These are phyloP conservation scores for Aurantiochytrium sp. DNA, from an alignment of 108 stramenopile genomes.

Conservation along the genomic window DNA sequence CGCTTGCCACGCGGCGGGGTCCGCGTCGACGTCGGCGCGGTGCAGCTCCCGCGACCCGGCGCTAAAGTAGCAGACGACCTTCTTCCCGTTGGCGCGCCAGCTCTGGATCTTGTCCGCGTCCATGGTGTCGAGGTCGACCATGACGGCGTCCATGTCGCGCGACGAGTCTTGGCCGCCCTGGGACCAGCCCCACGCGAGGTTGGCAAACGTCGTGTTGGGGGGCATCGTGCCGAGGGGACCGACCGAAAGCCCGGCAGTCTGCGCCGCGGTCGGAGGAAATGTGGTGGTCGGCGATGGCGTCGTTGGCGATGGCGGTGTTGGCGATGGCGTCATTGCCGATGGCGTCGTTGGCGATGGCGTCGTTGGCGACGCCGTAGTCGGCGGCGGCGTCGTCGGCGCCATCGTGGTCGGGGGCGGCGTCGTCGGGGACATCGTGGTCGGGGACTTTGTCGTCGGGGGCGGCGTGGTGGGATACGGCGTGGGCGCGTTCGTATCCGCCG, in stretches of 20 bases:
- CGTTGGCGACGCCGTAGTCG: neutral
- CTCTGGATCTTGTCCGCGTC: neutral
- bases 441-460: neutral
- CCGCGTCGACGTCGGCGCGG: neutral
- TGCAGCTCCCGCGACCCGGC: neutral
- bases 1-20: neutral
- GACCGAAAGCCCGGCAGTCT: neutral
- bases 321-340: neutral
- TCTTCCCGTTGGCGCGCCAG: neutral
- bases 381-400: neutral
- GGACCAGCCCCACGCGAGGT: conserved; percentile 18
- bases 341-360: neutral
- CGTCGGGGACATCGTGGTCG: neutral
- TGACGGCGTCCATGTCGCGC: neutral
- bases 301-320: neutral
- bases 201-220: conserved; percentile 13
- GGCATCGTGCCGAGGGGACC: neutral
- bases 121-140: neutral
- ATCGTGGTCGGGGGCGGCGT: neutral
- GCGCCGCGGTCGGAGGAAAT: neutral
- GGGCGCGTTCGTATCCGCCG: too few relatives aligned
- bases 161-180: neutral
- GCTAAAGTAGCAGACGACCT: conserved; percentile 5
- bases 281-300: neutral
- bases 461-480: neutral